phyloP scores from a whole-genome alignment of 148 eudicot genomes.

The Rhododendron kiyosumense region DNA sequence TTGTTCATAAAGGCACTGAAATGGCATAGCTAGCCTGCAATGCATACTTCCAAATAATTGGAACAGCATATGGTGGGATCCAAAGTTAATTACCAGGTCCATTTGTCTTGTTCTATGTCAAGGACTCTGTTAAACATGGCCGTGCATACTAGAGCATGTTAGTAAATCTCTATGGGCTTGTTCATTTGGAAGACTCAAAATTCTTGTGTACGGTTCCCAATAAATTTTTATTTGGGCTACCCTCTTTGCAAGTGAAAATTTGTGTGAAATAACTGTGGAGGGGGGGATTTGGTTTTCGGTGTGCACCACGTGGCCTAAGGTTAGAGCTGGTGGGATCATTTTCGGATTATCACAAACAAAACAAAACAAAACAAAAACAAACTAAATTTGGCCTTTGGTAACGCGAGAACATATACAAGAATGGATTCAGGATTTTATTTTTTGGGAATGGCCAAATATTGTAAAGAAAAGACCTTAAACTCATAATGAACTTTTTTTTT shows the following conservation, averaged over 20 bases:
- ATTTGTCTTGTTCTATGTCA: neutral
- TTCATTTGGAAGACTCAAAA: too few species aligned
- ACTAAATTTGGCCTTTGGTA: too few species aligned
- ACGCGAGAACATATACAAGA: too few species aligned
- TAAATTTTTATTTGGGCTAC: neutral
- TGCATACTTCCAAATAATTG: neutral
- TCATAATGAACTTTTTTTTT: neutral
- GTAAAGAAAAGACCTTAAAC: neutral
- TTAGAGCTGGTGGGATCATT: neutral
- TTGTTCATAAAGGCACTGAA: slow-evolving; percentile 1
- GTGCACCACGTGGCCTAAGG: too few species aligned
- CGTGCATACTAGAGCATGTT: neutral
- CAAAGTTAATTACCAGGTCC: neutral
- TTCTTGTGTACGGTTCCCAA: rapidly evolving
- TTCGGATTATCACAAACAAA: too few species aligned
- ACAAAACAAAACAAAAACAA: too few species aligned
- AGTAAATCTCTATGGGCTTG: neutral
- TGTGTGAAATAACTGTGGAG: neutral
- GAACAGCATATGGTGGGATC: neutral
- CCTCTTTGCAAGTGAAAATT: neutral
- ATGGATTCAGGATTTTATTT: neutral
- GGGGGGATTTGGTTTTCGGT: neutral
- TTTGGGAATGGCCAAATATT: neutral
- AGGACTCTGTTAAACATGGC: neutral
- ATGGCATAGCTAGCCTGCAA: neutral